These are phyloP conservation scores for Gracilariopsis chorda DNA, from an alignment of 23 red algal species.

Conservation along the genomic window DNA sequence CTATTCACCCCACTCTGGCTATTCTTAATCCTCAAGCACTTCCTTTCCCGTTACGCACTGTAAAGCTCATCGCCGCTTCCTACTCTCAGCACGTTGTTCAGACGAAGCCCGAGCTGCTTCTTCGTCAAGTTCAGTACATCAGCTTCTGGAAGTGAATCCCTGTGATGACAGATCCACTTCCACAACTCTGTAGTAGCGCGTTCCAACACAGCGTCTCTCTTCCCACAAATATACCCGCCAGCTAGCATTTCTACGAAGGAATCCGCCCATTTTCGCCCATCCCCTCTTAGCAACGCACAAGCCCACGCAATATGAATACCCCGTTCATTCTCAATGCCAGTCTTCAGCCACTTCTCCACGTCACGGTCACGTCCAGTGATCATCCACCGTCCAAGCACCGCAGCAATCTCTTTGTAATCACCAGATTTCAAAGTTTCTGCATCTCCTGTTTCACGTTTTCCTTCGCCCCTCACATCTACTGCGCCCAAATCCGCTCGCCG, in stretches of 20 bases:
- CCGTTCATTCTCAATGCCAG: neutral
- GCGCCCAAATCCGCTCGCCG: neutral
- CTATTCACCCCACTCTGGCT: too few relatives aligned
- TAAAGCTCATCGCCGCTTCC: neutral
- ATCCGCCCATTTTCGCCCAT: constrained; percentile 14
- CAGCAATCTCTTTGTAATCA: constrained; percentile 8
- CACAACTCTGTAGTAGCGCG: constrained; percentile 15
- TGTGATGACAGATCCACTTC: constrained; percentile 36
- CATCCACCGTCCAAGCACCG: constrained; percentile 44
- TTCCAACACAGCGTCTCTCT: neutral
- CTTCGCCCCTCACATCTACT: neutral
- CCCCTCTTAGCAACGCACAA: neutral
- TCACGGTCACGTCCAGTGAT: neutral
- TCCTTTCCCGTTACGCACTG: neutral
- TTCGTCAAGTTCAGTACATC: neutral
- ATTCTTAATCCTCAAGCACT: too few relatives aligned
- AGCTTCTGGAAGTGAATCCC: neutral
- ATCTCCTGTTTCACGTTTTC: neutral
- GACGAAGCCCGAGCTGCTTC: neutral
- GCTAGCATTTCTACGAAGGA: constrained; percentile 8
- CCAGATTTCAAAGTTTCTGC: neutral
- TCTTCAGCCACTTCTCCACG: constrained; percentile 34
- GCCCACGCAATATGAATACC: constrained; percentile 11
- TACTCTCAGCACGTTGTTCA: neutral
- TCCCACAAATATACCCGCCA: constrained; percentile 12